Conservation (phyloP, 1,284 basidiomycete species). For the Thecaphora thlaspeos region DNA sequence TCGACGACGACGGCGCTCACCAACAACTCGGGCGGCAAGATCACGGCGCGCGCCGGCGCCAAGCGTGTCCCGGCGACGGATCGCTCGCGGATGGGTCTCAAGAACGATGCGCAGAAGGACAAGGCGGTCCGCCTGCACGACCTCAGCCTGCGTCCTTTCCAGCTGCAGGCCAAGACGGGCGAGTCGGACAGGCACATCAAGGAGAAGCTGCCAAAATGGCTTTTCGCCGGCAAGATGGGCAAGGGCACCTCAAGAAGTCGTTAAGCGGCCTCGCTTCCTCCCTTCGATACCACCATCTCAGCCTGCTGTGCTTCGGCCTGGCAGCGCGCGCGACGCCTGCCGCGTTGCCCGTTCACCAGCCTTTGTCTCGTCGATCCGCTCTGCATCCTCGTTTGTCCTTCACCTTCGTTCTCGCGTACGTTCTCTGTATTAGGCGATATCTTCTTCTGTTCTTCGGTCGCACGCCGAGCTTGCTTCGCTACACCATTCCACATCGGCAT, state of each 20-base stretch:
- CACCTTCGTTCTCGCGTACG: too few species aligned
- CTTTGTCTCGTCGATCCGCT: too few species aligned
- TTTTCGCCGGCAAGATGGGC: constrained; percentile 54
- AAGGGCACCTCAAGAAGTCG: constrained; percentile 53
- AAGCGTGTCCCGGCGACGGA: constrained; percentile 50
- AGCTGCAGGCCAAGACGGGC: constrained; percentile 50
- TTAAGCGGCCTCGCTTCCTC: constrained; percentile 1
- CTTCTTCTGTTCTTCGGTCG: too few species aligned
- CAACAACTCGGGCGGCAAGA: constrained; percentile 45
- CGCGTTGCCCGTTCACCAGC: too few species aligned
- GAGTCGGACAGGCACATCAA: constrained; percentile 55
- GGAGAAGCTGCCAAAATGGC: constrained; percentile 54
- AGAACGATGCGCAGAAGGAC: constrained; percentile 41
- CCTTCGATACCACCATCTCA: too few species aligned
- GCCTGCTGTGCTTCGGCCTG: too few species aligned
- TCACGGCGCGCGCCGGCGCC: constrained; percentile 49
- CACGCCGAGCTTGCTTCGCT: too few species aligned
- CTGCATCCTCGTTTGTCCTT: too few species aligned
- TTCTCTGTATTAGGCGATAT: too few species aligned
- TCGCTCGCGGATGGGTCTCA: constrained; percentile 48
- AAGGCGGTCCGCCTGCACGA: constrained; percentile 50
- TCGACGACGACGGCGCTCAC: constrained; percentile 41
- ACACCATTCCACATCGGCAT: too few species aligned
- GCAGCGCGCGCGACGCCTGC: too few species aligned
- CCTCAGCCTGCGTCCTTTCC: constrained; percentile 44